These are phyloP conservation scores for Colletotrichum lupini DNA, from an alignment of 2,329 filamentous ascomycete genomes.

Conservation along the genomic window DNA sequence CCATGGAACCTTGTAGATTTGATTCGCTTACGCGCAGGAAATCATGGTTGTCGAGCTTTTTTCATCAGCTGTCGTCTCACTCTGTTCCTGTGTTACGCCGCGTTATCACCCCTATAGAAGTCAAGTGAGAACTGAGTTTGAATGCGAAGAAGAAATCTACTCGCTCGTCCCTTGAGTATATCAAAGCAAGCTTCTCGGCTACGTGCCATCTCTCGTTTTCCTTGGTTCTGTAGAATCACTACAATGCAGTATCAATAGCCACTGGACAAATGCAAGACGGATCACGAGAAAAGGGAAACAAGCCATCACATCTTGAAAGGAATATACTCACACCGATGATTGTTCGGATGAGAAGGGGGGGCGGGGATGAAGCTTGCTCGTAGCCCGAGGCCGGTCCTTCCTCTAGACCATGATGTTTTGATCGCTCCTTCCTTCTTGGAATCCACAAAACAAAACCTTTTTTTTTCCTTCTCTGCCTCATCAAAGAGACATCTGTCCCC, in stretches of 20 bases:
- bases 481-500: background rate
- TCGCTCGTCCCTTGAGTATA: no score
- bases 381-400: background rate
- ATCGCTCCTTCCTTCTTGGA: background rate
- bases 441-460: background rate
- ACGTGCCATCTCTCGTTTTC: no score
- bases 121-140: no score
- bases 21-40: no score
- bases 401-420: background rate
- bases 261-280: background rate
- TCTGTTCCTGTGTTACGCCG: no score
- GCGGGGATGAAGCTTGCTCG: background rate
- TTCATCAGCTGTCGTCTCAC: no score
- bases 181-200: no score
- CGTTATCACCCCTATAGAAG: no score
- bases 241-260: background rate
- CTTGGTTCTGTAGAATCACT: no score
- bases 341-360: background rate
- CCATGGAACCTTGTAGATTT: no score
- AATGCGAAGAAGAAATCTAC: no score
- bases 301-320: background rate
- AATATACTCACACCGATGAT: background rate
- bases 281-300: background rate
- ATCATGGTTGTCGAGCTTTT: no score
- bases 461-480: background rate